Percentiles rank a stretch among this genome's conserved stretches.
These are phyloP conservation scores for Metschnikowia rubicola DNA, from an alignment of 805 yeast genomes.

Conservation along the genomic window DNA sequence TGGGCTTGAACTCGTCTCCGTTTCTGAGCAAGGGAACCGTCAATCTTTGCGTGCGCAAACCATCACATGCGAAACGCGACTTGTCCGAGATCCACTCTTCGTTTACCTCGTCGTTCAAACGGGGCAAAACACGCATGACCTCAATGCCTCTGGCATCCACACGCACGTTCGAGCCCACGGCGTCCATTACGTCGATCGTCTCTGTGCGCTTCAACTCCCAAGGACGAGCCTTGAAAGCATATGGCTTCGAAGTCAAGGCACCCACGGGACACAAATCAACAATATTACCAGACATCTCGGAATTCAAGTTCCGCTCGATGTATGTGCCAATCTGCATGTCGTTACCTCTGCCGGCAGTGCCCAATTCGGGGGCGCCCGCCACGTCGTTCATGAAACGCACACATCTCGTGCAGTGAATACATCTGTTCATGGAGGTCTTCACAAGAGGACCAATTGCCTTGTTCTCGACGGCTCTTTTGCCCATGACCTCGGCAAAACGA, in stretches of 20 bases:
- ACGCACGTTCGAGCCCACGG: conserved; percentile 75
- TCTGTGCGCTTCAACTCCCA: conserved; percentile 92
- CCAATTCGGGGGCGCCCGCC: conserved; percentile 91
- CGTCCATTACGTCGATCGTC: conserved; percentile 81
- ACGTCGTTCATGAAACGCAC: conserved; percentile 85
- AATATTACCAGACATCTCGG: conserved; percentile 83
- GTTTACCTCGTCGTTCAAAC: conserved; percentile 80
- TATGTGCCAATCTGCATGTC: conserved; percentile 91
- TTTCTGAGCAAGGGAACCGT: conserved; percentile 74
- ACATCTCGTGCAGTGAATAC: conserved; percentile 90
- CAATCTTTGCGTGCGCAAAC: conserved; percentile 79
- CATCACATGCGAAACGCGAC: conserved; percentile 82
- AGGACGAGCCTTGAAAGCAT: conserved; percentile 89
- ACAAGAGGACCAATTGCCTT: conserved; percentile 87
- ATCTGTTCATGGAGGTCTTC: conserved; percentile 88
- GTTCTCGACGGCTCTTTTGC: conserved; percentile 88
- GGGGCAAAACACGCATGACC: conserved; percentile 82
- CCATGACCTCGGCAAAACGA: conserved; percentile 73
- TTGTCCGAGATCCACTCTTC: conserved; percentile 93
- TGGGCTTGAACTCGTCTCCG: conserved; percentile 65
- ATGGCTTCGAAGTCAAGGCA: conserved; percentile 85
- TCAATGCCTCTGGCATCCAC: conserved; percentile 85
- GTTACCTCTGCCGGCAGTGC: conserved; percentile 86
- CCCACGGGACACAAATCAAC: conserved; percentile 91
- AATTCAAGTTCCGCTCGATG: conserved; percentile 76